Evolutionary conservation across 441 rosid species (phyloP), one percentile per base, ranked within the genome.

Genomic region (Mallotus repandus): DNA sequence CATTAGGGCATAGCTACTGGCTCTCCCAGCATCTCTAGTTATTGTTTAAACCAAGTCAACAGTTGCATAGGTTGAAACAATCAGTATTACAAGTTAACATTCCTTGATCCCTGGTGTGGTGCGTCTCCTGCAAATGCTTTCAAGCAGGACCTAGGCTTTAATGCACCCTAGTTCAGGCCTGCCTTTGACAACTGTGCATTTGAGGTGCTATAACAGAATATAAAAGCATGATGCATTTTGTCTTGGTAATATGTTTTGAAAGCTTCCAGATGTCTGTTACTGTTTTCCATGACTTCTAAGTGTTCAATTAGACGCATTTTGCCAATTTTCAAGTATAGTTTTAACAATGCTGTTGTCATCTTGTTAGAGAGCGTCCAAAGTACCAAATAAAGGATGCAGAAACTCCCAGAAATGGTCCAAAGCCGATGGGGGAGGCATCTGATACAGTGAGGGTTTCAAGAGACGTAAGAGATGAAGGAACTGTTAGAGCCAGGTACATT

Each of bases 361-460:
- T 74, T 82, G 64, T 74, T 69, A 96, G 99, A 81, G 99, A 93
- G 84, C 97, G 98, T 64, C 98, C 98, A 25, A 93, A 91, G 83
- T 90, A 85, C 79, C 92, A 78, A 72, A 66, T 89, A 69, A 87
- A 81, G 79, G 99, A 87, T 57, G 81, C 71, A 57, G 97, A 90
- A 70, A 81, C 75, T 71, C 88, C 87, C 55, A 82, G 78, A 70
- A 81, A 81, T 80, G 89, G 89, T 76, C 77, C 84, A 50, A 84
- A 78, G 69, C 80, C 79, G 68, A 78, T 71, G 12, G 86, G 75
- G 67, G 97, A 86, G 68, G 86, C 84, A 69, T 86, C 90, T 79
- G 97, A 84, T 61, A 93, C 99, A 21, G 88, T 91, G 82, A 93
- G 88, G 86, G 90, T 91, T 75, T 79, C 76, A 59, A 86, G 89